Evolutionary conservation across 257 asterid genomes (phyloP), one percentile per base, ranked within the genome.

Genomic region (Phtheirospermum japonicum): DNA sequence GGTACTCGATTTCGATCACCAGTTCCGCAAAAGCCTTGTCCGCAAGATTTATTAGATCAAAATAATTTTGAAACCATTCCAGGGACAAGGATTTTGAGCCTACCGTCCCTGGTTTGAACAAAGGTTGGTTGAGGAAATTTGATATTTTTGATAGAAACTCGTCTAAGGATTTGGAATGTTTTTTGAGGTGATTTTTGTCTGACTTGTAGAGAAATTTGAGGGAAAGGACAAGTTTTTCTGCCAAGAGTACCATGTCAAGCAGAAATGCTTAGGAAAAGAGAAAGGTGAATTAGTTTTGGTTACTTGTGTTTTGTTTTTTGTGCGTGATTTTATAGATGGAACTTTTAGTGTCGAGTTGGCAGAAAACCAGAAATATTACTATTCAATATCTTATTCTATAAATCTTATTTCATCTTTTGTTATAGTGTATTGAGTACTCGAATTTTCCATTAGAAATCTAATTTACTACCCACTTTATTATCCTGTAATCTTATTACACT

Each of bases 1-100:
- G 95, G 49, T 76, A 68, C 72, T 86, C 90, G 37, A 84, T 51
- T 52, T 77, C 80, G 36, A 73, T 76, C 62, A 65, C 83, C 59
- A 86, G 64, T 54, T 73, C 69, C 0, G 86, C 76, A 12, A 89
- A 82, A 19, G 93, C 89, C 55, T 46, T 59, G 75, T 75, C 70
- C 33, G 65, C 62, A 49, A 73, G 0, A 34, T 67, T 69, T 2
- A 84, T 67, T 45, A 74, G 65, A 61, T 78, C 81, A 17, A 86
- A 71, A 54, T 81, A 82, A 6, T 63, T 71, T 6, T 59, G 53
- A 53, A 72, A 42, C 6, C 4, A 42, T 13, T 42, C 17, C 49
- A 42, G 9, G 12, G 49, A 42, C 4, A 42, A 14, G 49, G 73
- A 65, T n/a, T 46, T 74, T n/a, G n/a, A n/a, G n/a, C n/a, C n/a